Evolutionary conservation across 1,139 yeast species (phyloP).

Genomic region (Meyerozyma guilliermondii): DNA sequence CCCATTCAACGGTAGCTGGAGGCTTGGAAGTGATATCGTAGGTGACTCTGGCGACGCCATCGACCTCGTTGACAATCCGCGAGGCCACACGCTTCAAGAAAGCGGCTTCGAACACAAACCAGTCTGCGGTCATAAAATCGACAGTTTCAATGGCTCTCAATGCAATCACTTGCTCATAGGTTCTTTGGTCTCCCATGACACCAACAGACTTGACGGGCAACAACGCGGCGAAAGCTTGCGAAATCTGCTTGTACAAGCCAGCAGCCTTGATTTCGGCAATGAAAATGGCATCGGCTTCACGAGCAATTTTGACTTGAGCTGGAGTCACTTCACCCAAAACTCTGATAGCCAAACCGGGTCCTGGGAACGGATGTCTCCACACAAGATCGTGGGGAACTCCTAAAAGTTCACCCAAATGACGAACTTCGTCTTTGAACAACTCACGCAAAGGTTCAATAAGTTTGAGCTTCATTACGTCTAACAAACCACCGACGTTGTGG

Average conservation of each 20-base stretch:
- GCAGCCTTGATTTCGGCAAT: slow-evolving; percentile 93
- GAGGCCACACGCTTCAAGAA: slow-evolving; percentile 92
- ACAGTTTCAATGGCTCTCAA: slow-evolving; percentile 95
- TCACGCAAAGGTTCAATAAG: slow-evolving; percentile 98
- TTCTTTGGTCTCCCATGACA: slow-evolving; percentile 99
- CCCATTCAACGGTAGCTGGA: slow-evolving; percentile 99
- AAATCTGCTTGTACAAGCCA: slow-evolving; percentile 86
- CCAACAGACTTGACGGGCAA: slow-evolving; percentile 98
- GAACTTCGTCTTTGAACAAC: slow-evolving; percentile 97
- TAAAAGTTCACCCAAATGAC: slow-evolving; percentile 88
- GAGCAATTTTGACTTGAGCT: slow-evolving; percentile 89
- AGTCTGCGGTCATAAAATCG: slow-evolving; percentile 99
- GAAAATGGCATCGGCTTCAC: slow-evolving; percentile 94
- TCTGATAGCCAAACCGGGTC: slow-evolving; percentile 99
- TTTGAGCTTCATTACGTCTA: slow-evolving; percentile 97
- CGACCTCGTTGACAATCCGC: slow-evolving; percentile 96
- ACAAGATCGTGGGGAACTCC: slow-evolving; percentile 96
- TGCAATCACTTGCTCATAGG: slow-evolving; percentile 98
- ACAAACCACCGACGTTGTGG: slow-evolving; percentile 97
- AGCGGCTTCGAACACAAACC: slow-evolving; percentile 90
- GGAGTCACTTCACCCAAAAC: slow-evolving; percentile 95
- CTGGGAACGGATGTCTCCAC: slow-evolving; percentile 99
- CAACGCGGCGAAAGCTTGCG: slow-evolving; percentile 96
- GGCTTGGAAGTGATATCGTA: slow-evolving; percentile 98
- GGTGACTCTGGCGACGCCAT: slow-evolving; percentile 98